phyloP scores from a whole-genome alignment of 1,284 basidiomycete genomes.

The Fomitopsis betulina region DNA sequence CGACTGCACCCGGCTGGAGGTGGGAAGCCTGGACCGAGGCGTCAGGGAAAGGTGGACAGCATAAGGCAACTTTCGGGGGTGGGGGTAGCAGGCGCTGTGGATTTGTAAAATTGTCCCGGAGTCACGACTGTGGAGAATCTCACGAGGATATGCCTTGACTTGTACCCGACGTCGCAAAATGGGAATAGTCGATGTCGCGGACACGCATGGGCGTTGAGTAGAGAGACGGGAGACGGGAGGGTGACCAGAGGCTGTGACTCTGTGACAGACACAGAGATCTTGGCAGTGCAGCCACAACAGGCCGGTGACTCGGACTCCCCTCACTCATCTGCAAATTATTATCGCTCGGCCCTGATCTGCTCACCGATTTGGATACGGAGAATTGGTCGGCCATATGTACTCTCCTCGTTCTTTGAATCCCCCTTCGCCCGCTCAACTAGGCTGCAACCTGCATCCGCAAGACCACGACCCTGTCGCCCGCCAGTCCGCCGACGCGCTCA shows the following conservation, averaged over 20 bases:
- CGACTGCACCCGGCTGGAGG: neutral
- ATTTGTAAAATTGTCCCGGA: neutral
- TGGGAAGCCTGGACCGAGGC: neutral
- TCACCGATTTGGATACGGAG: neutral
- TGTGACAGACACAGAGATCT: neutral
- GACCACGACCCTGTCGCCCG: neutral
- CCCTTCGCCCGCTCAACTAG: neutral
- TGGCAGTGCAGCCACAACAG: neutral
- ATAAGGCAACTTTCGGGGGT: neutral
- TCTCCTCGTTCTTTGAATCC: neutral
- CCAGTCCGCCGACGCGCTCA: neutral
- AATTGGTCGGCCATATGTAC: neutral
- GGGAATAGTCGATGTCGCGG: neutral
- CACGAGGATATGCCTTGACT: neutral
- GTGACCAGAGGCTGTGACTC: neutral
- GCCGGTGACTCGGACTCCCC: neutral
- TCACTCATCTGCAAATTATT: neutral
- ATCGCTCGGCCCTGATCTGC: neutral
- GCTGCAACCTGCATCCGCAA: neutral
- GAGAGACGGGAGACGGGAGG: neutral
- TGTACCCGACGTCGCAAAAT: neutral
- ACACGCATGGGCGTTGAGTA: neutral
- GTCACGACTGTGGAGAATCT: neutral
- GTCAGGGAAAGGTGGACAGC: neutral
- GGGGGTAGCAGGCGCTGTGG: neutral